A percentile compares a stretch with the other conserved stretches of the same genome.
These are phyloP conservation scores for Nakazawaea peltata DNA, from an alignment of 805 yeast genomes.

Conservation along the genomic window DNA sequence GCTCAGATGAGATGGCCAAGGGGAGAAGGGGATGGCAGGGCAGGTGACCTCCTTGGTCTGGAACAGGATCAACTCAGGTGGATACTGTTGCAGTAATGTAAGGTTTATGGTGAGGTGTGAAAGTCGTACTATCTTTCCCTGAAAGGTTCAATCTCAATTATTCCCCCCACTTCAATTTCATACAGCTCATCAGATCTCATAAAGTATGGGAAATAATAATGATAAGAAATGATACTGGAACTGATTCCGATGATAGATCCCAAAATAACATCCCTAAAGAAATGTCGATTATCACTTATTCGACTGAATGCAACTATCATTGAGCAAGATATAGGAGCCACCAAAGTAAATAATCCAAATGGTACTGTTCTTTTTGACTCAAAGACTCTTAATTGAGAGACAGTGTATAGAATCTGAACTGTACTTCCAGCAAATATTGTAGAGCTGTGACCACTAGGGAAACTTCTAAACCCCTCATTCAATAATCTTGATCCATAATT, in stretches of 20 bases:
- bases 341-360: not conserved
- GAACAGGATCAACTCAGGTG: too few relatives aligned
- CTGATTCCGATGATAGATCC: conserved; percentile 31
- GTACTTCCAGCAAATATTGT: conserved; percentile 44
- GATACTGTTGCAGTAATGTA: too few relatives aligned
- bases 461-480: conserved; percentile 46
- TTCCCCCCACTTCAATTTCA: too few relatives aligned
- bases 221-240: conserved; percentile 26
- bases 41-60: too few relatives aligned
- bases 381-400: conserved; percentile 23
- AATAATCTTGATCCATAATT: conserved; percentile 25
- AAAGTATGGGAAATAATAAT: conserved; percentile 33
- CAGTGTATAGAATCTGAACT: conserved; percentile 26
- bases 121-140: too few relatives aligned
- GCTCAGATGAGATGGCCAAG: too few relatives aligned
- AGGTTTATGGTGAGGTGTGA: too few relatives aligned
- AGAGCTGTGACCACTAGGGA: conserved; percentile 53
- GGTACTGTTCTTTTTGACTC: conserved; percentile 25
- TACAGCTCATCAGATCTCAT: conserved; percentile 5
- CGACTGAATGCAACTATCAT: conserved; percentile 29
- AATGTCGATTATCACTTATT: conserved; percentile 41
- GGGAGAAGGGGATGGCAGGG: too few relatives aligned
- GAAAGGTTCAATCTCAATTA: too few relatives aligned
- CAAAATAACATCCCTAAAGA: conserved; percentile 27
- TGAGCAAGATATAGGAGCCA: conserved; percentile 24